These are phyloP conservation scores for Fraxinus velutina DNA, from an alignment of 305 asterid genomes.

Conservation along the genomic window DNA sequence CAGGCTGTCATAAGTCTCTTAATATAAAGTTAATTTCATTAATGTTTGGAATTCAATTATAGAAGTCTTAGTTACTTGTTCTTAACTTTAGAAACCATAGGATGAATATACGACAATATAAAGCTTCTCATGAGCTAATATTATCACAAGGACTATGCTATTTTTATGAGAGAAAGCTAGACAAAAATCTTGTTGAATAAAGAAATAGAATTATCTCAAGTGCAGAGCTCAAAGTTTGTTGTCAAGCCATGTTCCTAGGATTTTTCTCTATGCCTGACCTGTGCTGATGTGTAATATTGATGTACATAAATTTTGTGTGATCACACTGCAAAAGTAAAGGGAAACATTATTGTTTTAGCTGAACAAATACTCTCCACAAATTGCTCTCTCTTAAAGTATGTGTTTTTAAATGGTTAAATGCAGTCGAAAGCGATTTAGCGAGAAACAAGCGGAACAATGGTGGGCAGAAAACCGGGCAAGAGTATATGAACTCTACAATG, in stretches of 20 bases:
- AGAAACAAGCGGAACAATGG: constrained; percentile 97
- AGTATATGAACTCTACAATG: constrained; percentile 83
- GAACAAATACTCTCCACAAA: neutral
- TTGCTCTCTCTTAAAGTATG: neutral
- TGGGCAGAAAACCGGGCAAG: constrained; percentile 96
- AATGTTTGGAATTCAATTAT: neutral
- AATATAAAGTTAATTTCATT: neutral
- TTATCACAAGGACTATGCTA: neutral
- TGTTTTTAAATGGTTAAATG: constrained; percentile 34
- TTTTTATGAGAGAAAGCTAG: neutral
- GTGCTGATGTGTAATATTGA: neutral
- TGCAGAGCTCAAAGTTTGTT: neutral
- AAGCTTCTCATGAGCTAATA: neutral
- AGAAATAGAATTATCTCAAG: neutral
- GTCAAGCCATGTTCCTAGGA: neutral
- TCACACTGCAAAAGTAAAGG: neutral
- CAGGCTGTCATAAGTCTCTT: neutral
- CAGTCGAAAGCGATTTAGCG: constrained; percentile 95
- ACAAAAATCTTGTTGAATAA: neutral
- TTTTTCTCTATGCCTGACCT: neutral
- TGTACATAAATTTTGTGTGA: neutral
- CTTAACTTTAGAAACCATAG: neutral
- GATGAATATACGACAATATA: neutral
- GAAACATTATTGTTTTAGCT: constrained; percentile 13
- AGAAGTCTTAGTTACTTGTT: neutral